phyloP scores from a whole-genome alignment of 352 stramenopile genomes.

The Elongisporangium prolatum region DNA sequence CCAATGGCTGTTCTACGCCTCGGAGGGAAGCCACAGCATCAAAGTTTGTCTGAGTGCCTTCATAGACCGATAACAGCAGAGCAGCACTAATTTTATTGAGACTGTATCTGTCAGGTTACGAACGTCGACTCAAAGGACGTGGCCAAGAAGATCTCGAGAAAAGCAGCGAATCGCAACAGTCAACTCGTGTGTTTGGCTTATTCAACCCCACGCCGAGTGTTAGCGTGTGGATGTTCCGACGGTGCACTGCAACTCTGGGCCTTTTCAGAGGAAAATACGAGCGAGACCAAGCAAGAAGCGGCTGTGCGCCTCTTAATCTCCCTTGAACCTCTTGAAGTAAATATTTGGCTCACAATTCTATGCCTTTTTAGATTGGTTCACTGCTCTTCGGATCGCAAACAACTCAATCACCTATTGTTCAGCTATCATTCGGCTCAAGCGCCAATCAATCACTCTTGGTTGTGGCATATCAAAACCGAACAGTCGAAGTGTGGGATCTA shows the following conservation, averaged over 20 bases:
- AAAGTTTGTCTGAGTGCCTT: slow-evolving; percentile 14
- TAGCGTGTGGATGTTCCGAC: slow-evolving; percentile 60
- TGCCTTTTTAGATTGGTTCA: slow-evolving; percentile 11
- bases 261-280: slow-evolving; percentile 40
- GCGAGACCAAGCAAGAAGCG: slow-evolving; percentile 25
- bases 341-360: too few relatives aligned
- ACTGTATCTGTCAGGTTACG: slow-evolving; percentile 17
- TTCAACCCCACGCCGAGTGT: slow-evolving; percentile 35
- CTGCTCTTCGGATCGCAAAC: slow-evolving; percentile 29
- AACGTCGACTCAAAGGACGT: slow-evolving; percentile 37
- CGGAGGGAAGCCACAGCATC: slow-evolving; percentile 74
- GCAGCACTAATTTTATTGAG: too few relatives aligned
- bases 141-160: slow-evolving; percentile 70
- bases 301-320: too few relatives aligned
- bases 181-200: slow-evolving; percentile 54
- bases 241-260: slow-evolving; percentile 61
- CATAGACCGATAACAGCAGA: too few relatives aligned
- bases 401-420: slow-evolving; percentile 35
- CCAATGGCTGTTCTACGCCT: slow-evolving; percentile 65
- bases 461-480: slow-evolving; percentile 49
- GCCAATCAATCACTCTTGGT: slow-evolving; percentile 27
- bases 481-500: slow-evolving; percentile 50
- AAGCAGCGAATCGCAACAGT: slow-evolving; percentile 51
- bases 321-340: too few relatives aligned
- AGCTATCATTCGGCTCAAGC: slow-evolving; percentile 27